Percentiles rank a stretch among this genome's conserved stretches.
Conservation (phyloP, 2,329 filamentous ascomycete genomes). For the Coleophoma cylindrospora region DNA sequence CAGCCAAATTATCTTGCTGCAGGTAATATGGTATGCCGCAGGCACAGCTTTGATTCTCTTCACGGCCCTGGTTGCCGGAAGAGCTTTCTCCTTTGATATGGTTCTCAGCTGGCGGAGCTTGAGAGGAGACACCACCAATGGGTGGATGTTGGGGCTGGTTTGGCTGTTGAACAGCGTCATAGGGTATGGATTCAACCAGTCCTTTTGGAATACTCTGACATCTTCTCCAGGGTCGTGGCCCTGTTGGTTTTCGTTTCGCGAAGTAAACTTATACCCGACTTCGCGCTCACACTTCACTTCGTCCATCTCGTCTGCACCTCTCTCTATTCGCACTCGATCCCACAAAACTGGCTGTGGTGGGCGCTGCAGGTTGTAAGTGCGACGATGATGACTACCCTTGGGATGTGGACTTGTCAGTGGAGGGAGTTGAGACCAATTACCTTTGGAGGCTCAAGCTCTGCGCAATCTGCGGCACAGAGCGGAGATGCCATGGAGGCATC, state of each 20-base stretch:
- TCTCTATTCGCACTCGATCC: slow-evolving; percentile 72
- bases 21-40: slow-evolving; percentile 58
- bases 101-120: slow-evolving; percentile 60
- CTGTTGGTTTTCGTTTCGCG: slow-evolving; percentile 80
- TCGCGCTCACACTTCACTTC: slow-evolving; percentile 82
- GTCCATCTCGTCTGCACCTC: slow-evolving; percentile 74
- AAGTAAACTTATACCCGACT: slow-evolving; percentile 92
- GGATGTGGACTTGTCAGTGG: slow-evolving; percentile 88
- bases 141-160: slow-evolving; percentile 64
- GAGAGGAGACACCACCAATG: slow-evolving; percentile 62
- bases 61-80: slow-evolving; percentile 61
- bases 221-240: slow-evolving; percentile 62
- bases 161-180: slow-evolving; percentile 63
- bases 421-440: slow-evolving; percentile 83
- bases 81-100: slow-evolving; percentile 50
- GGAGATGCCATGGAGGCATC: slow-evolving; percentile 11
- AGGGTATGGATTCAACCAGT: slow-evolving; percentile 42
- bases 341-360: slow-evolving; percentile 86
- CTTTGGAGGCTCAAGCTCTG: slow-evolving; percentile 59
- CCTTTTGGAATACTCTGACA: slow-evolving; percentile 3
- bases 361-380: slow-evolving; percentile 55
- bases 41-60: slow-evolving; percentile 61
- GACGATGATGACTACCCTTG: slow-evolving; percentile 62
- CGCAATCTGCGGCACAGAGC: slow-evolving; percentile 12
- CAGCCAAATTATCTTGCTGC: slow-evolving; percentile 60